phyloP scores from a whole-genome alignment of 768 basidiomycete genomes.

The Suillus sp. region DNA sequence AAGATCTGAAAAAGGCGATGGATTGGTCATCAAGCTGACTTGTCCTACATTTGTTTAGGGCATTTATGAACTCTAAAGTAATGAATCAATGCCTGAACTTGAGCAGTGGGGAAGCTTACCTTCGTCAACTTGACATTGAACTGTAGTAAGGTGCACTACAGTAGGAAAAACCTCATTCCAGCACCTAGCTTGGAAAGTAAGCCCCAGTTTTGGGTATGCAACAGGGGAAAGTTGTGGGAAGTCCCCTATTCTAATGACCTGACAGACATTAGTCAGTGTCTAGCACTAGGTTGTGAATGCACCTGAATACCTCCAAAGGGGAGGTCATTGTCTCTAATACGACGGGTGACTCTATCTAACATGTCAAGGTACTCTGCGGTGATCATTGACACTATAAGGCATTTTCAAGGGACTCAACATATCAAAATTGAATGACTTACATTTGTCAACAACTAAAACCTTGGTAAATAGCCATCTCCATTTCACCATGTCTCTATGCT shows the following conservation, averaged over 20 bases:
- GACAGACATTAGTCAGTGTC: not conserved
- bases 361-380: slow-evolving; percentile 64
- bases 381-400: slow-evolving; percentile 67
- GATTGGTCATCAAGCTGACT: slow-evolving; percentile 53
- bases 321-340: slow-evolving; percentile 49
- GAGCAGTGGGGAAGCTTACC: slow-evolving; percentile 39
- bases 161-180: slow-evolving; percentile 48
- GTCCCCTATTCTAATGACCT: slow-evolving; percentile 58
- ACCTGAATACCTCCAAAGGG: slow-evolving; percentile 75
- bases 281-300: slow-evolving; percentile 4
- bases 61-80: slow-evolving; percentile 59
- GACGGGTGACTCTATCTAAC: slow-evolving; percentile 51
- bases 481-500: slow-evolving; percentile 36
- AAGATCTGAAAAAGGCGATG: slow-evolving; percentile 47
- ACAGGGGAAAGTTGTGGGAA: slow-evolving; percentile 64
- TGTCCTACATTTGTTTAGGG: slow-evolving; percentile 74
- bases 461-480: slow-evolving; percentile 26
- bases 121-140: slow-evolving; percentile 75
- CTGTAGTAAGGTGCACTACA: slow-evolving; percentile 68
- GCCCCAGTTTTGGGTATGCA: slow-evolving; percentile 48
- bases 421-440: slow-evolving; percentile 33
- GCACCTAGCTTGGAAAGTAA: slow-evolving; percentile 64
- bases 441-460: slow-evolving; percentile 67
- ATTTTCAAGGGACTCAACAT: not conserved
- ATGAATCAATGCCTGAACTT: not conserved